Evolutionary conservation across 108 stramenopile species (phyloP).

Genomic region (Nitzschia inconspicua): DNA sequence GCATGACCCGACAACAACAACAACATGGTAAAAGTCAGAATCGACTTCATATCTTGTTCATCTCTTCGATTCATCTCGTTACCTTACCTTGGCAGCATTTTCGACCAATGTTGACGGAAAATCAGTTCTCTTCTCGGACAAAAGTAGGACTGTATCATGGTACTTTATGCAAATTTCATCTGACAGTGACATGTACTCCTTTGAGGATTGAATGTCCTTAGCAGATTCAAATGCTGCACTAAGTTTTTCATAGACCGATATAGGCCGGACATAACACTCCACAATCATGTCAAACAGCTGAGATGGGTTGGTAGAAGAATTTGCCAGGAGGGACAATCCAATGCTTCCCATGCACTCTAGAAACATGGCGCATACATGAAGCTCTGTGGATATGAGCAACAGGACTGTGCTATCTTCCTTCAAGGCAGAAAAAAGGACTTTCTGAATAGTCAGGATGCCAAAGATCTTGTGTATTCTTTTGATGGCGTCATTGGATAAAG

Average conservation of each 20-base stretch:
- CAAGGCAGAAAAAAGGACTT: constrained; percentile 6
- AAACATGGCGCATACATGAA: neutral
- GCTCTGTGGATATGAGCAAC: neutral
- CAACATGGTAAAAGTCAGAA: too few relatives aligned
- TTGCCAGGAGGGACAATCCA: neutral
- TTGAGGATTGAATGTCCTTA: neutral
- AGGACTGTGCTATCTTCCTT: neutral
- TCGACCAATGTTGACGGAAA: constrained; percentile 9
- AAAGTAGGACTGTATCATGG: neutral
- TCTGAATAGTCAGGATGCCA: constrained; percentile 7
- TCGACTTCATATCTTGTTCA: too few relatives aligned
- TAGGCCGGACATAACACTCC: constrained; percentile 30
- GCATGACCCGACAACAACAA: too few relatives aligned
- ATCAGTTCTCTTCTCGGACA: neutral
- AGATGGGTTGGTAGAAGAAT: neutral
- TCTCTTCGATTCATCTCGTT: too few relatives aligned
- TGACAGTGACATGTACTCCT: neutral
- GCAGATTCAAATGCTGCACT: neutral
- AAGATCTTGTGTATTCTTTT: constrained; percentile 10
- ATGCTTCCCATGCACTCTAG: constrained; percentile 21
- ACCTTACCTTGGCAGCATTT: constrained; percentile 21
- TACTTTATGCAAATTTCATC: neutral
- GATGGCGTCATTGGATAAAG: too few relatives aligned
- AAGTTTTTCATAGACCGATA: constrained; percentile 14
- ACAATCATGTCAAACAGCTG: constrained; percentile 8